Conservation (phyloP, 805 yeast species). For the Wickerhamiella lipophila region DNA sequence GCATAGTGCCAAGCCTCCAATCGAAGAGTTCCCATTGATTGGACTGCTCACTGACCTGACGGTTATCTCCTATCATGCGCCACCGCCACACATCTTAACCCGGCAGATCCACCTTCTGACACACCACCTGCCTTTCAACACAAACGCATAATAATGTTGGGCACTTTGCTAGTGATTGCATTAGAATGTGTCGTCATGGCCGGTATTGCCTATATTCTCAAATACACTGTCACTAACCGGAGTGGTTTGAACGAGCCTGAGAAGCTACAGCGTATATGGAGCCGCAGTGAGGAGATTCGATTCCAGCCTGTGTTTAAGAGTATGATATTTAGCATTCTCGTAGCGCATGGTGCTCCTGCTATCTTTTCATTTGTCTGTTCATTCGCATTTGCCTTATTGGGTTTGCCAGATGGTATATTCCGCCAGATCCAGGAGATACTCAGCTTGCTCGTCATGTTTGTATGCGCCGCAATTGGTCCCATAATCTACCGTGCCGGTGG, state of each 20-base stretch:
- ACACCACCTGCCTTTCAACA: not conserved
- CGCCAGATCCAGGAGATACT: conserved; percentile 7
- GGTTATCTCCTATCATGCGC: not conserved
- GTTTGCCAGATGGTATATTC: conserved; percentile 2
- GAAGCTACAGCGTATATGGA: conserved; percentile 24
- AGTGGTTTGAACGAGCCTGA: conserved; percentile 24
- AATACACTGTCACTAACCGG: conserved; percentile 20
- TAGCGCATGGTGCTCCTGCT: conserved; percentile 22
- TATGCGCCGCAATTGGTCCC: conserved; percentile 16
- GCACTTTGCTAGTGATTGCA: conserved; percentile 6
- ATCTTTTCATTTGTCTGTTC: conserved; percentile 14
- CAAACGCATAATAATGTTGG: not conserved
- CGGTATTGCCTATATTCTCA: conserved; percentile 17
- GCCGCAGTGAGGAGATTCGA: conserved; percentile 24
- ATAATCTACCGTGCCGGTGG: conserved; percentile 23
- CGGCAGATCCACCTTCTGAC: not conserved
- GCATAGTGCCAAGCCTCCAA: not conserved
- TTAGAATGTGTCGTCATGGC: conserved; percentile 17
- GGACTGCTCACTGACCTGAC: not conserved
- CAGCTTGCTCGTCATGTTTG: conserved; percentile 12
- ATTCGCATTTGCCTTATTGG: not conserved
- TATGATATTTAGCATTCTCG: conserved; percentile 19
- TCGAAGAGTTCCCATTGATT: not conserved
- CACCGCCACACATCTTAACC: not conserved
- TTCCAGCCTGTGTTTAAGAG: conserved; percentile 23